phyloP scores from a whole-genome alignment of 306 rosid genomes.

The Cucumis hystrix region DNA sequence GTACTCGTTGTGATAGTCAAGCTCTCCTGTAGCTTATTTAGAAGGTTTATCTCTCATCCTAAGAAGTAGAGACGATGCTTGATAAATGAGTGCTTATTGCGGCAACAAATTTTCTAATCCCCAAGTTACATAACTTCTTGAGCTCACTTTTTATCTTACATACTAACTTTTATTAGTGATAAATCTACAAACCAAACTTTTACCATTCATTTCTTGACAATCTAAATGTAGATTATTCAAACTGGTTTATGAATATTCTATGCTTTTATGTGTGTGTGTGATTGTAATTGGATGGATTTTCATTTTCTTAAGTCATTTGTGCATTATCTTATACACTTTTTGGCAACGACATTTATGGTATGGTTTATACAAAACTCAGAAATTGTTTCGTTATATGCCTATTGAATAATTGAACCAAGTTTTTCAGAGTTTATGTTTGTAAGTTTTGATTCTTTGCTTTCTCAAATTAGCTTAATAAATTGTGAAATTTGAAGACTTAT shows the following conservation, averaged over 20 bases:
- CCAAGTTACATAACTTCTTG: background rate
- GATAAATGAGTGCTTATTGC: background rate
- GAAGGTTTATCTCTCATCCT: constrained; percentile 38
- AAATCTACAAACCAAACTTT: background rate
- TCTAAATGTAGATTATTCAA: background rate
- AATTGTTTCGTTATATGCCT: no score
- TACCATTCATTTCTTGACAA: background rate
- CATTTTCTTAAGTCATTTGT: no score
- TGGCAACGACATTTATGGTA: no score
- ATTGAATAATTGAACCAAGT: no score
- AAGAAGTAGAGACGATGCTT: background rate
- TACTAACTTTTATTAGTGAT: background rate
- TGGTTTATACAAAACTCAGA: no score
- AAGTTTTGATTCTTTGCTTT: no score
- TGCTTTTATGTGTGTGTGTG: no score
- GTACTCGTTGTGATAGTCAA: constrained; percentile 70
- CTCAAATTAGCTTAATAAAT: no score
- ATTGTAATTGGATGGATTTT: no score
- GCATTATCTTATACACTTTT: no score
- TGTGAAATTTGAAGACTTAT: no score
- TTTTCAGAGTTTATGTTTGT: no score
- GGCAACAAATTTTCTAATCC: background rate
- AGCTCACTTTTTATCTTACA: background rate
- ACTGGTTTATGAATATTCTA: background rate
- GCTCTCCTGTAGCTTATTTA: constrained; percentile 72